A percentile compares a stretch with the other conserved stretches of the same genome.
These are phyloP conservation scores for Leishmania arabica DNA, from an alignment of 208 protist genomes.

Conservation along the genomic window DNA sequence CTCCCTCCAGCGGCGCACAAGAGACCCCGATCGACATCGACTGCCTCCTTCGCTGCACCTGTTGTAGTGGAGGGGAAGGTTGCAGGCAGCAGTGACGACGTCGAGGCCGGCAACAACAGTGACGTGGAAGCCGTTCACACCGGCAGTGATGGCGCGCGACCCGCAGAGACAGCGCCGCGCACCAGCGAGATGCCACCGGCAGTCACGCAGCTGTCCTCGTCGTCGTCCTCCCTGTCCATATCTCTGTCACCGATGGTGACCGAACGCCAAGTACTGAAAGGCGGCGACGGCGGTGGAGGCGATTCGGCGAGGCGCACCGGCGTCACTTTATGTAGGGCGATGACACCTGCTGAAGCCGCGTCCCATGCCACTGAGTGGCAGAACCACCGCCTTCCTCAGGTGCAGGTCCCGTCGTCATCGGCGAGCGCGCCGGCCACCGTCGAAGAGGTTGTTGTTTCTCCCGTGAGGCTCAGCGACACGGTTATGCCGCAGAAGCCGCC, in stretches of 20 bases:
- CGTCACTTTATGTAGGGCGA: background rate
- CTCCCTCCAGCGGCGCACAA: background rate
- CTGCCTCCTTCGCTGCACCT: background rate
- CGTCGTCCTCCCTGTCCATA: slow-evolving; percentile 2
- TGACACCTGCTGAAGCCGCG: background rate
- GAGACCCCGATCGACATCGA: slow-evolving; percentile 12
- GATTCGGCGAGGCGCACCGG: background rate
- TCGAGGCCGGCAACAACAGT: background rate
- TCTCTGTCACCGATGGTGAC: slow-evolving; percentile 18
- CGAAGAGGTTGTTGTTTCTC: background rate
- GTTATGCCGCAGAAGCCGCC: background rate
- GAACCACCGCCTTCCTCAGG: background rate
- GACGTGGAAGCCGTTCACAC: background rate
- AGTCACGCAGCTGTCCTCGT: background rate
- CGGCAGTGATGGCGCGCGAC: background rate
- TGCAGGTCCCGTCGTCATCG: background rate
- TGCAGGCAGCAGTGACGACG: background rate
- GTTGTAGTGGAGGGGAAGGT: slow-evolving; percentile 1
- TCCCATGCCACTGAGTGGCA: background rate
- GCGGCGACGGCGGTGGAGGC: background rate
- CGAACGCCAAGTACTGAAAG: slow-evolving; percentile 10
- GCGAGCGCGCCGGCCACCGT: background rate
- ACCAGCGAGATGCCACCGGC: background rate
- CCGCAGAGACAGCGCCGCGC: background rate
- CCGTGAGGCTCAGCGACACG: background rate